A percentile compares a stretch with the other conserved stretches of the same genome.
phyloP scores from a whole-genome alignment of 257 asterid species.

The Solanum sejunctum region DNA sequence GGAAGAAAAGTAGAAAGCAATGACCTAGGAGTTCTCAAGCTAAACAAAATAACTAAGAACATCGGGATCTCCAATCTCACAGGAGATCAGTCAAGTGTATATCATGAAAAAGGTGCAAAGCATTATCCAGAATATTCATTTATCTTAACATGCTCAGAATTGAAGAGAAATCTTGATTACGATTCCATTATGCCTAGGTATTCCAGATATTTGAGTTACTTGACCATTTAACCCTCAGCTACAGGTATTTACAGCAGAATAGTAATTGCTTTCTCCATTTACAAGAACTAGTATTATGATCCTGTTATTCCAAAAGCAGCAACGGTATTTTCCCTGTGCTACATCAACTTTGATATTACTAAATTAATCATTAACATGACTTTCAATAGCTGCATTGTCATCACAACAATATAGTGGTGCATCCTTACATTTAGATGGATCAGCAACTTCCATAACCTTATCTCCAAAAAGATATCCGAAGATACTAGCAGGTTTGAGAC shows the following conservation, averaged over 20 bases:
- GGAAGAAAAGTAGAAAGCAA: background rate
- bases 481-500: background rate
- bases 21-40: background rate
- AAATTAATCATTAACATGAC: background rate
- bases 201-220: background rate
- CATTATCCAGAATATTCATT: background rate
- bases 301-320: background rate
- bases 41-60: background rate
- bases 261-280: background rate
- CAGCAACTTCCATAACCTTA: background rate
- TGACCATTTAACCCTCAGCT: background rate
- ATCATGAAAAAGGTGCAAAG: background rate
- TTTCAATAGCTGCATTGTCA: background rate
- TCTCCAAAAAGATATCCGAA: background rate
- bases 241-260: background rate
- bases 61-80: background rate
- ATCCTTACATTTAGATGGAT: background rate
- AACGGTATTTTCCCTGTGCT: background rate
- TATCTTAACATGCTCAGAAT: background rate
- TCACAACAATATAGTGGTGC: background rate
- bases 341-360: background rate
- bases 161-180: background rate
- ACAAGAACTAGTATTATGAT: background rate
- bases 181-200: background rate
- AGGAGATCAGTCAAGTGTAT: background rate